These are phyloP conservation scores for Pulveroboletus sp. DNA, from an alignment of 768 basidiomycete genomes.

Conservation along the genomic window DNA sequence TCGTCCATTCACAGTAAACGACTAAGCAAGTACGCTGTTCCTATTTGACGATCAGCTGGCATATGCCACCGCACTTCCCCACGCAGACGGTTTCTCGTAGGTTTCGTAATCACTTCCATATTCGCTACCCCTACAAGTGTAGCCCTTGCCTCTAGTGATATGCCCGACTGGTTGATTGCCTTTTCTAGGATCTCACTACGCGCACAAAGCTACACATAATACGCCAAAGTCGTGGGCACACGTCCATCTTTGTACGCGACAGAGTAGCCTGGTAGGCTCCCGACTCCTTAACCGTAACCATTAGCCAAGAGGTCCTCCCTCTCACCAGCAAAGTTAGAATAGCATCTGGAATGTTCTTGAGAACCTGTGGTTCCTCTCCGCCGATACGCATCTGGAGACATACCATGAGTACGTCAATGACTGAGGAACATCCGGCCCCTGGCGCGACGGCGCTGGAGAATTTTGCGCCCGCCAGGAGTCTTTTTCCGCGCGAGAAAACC, in stretches of 20 bases:
- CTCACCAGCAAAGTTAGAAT: background rate
- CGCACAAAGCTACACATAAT: too few species aligned
- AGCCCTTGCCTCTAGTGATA: too few species aligned
- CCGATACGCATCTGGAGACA: background rate
- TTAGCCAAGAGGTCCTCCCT: background rate
- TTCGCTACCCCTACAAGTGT: too few species aligned
- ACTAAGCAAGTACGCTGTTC: too few species aligned
- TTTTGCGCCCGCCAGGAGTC: constrained; percentile 63
- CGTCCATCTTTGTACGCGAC: background rate
- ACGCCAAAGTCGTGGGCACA: too few species aligned
- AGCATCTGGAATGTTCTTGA: background rate
- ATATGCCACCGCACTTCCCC: too few species aligned
- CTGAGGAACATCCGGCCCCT: constrained; percentile 79
- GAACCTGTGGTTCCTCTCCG: background rate
- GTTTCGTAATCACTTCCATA: too few species aligned
- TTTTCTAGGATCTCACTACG: constrained; percentile 18
- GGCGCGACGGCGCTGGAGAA: constrained; percentile 61
- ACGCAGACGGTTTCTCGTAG: too few species aligned
- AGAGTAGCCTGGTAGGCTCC: background rate
- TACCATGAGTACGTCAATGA: constrained; percentile 48
- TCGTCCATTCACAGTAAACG: too few species aligned
- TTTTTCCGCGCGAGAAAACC: constrained; percentile 82
- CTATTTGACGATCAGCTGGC: too few species aligned
- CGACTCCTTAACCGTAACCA: background rate
- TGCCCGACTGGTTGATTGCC: constrained; percentile 16